phyloP scores from a whole-genome alignment of 257 asterid species.

The Parsonsia alboflavescens region DNA sequence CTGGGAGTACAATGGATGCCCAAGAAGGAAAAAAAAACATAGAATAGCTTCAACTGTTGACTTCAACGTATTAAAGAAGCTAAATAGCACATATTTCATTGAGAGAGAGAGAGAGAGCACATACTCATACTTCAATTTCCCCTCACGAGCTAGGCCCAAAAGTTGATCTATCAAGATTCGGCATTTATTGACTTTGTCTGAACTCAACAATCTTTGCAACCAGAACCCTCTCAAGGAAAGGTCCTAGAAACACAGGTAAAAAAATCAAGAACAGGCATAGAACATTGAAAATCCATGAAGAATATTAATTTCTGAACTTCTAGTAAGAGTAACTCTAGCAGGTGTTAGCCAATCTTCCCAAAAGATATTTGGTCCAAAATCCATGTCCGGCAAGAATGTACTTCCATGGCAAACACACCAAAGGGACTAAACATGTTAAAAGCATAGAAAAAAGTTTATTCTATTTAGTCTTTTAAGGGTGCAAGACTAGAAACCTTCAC shows the following conservation, averaged over 20 bases:
- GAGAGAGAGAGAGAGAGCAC: slow-evolving; percentile 11
- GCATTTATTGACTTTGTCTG: slow-evolving; percentile 62
- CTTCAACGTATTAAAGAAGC: neutral
- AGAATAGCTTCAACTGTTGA: neutral
- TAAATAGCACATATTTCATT: neutral
- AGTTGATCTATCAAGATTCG: slow-evolving; percentile 72
- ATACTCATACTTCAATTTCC: slow-evolving; percentile 81
- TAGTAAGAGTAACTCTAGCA: neutral
- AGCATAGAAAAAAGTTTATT: neutral
- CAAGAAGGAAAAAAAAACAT: neutral
- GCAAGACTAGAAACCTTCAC: neutral
- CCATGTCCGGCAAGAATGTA: neutral
- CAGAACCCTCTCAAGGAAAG: slow-evolving; percentile 90
- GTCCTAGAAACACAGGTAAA: slow-evolving; percentile 46
- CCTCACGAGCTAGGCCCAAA: slow-evolving; percentile 51
- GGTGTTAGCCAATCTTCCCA: neutral
- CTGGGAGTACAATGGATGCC: neutral
- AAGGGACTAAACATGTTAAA: neutral
- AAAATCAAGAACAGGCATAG: neutral
- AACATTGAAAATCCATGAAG: neutral
- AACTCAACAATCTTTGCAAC: slow-evolving; percentile 79
- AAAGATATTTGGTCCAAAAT: slow-evolving; percentile 1
- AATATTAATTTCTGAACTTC: neutral
- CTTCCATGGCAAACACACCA: neutral
- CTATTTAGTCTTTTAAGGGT: neutral